Evolutionary conservation across 164 flowering plant species (phyloP), one percentile per base, ranked within the genome.

Genomic region (Dillenia suffruticosa): DNA sequence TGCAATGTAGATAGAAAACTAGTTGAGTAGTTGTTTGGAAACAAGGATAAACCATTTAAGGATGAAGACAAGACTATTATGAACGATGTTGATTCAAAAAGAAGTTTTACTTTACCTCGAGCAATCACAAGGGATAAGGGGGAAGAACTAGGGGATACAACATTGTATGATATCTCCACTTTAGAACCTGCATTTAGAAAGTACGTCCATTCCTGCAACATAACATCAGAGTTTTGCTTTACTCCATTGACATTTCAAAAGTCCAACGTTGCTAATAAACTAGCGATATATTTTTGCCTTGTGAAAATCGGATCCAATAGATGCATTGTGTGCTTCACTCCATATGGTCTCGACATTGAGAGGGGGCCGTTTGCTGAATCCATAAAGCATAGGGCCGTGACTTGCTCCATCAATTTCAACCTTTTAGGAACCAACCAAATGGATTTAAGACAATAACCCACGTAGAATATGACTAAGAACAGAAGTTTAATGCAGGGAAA

Each of bases 121-220:
- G 89, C 83, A 51, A 87, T 81, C 22, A 80, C 82, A 51, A 83
- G 83, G 54, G 69, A 66, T 58, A 85, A 61, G 49, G 81, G 76
- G 2, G 68, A 59, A 49, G 81, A 73, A 46, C 62, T 45, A 48
- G 64, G 62, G 17, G 83, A 66, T 66, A 66, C 64, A 46, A 85
- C 79, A 59, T 13, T 68, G 71, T 81, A 87, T 12, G 75, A 72
- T 59, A 87, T 72, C 46, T 80, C 62, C 53, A 85, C 50, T 65
- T 68, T 58, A 55, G 90, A 83, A 46, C 85, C 90, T 66, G 54
- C 43, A 59, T 87, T 87, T 46, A 85, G 74, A 59, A 65, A 81
- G 72, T 65, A 83, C 45, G 74, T 52, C 88, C 85, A 87, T 53
- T 83, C 84, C 93, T 87, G 80, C 63, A 76, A 53, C 69, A 59